Evolutionary conservation across 106 monocot species (phyloP).

Genomic region (Amphibolis antarctica): DNA sequence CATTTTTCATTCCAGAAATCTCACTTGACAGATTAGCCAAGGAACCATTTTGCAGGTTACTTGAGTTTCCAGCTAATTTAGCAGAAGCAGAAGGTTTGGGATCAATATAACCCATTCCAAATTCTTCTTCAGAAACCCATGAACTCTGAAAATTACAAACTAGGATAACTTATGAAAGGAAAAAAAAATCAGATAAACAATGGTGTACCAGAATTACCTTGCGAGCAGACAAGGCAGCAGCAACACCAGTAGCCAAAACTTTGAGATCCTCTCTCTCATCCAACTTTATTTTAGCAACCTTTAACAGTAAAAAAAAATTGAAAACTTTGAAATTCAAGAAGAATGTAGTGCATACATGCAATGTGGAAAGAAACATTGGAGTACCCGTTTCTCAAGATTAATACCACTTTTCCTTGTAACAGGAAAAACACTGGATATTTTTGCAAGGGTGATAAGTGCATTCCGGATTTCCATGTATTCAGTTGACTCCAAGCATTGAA

Average conservation of each 20-base stretch:
- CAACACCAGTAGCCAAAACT: constrained; percentile 92
- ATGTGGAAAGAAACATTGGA: not conserved
- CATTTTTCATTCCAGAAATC: constrained; percentile 16
- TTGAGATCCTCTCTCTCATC: constrained; percentile 98
- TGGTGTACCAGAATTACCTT: constrained; percentile 38
- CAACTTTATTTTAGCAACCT: constrained; percentile 84
- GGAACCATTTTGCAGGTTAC: constrained; percentile 20
- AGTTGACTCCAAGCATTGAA: constrained; percentile 84
- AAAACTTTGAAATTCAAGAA: not conserved
- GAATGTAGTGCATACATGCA: not conserved
- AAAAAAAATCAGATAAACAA: not conserved
- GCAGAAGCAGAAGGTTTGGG: constrained; percentile 42
- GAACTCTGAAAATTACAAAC: constrained; percentile 44
- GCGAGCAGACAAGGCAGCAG: constrained; percentile 92
- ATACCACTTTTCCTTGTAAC: constrained; percentile 79
- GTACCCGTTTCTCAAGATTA: constrained; percentile 85
- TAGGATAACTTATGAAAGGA: not conserved
- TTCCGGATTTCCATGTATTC: constrained; percentile 96
- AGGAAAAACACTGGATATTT: constrained; percentile 91
- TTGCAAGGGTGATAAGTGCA: constrained; percentile 86
- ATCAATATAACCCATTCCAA: constrained; percentile 83
- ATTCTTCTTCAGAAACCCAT: constrained; percentile 96
- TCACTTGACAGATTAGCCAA: constrained; percentile 14
- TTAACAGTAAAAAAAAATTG: not conserved
- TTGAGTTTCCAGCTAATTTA: constrained; percentile 28